phyloP scores from a whole-genome alignment of 306 rosid genomes.

The Lagenaria siceraria region DNA sequence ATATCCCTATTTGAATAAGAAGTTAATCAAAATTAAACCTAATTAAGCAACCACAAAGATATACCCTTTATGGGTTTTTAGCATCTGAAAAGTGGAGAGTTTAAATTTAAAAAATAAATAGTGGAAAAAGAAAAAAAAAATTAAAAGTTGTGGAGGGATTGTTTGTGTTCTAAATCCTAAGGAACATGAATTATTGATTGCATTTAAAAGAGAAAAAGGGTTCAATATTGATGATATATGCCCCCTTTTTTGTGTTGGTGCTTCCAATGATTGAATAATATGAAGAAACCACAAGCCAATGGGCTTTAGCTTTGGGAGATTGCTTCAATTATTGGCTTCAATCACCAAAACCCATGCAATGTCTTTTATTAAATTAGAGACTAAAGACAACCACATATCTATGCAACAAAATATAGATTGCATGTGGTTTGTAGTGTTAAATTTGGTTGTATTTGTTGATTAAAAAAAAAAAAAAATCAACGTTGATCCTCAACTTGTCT shows the following conservation, averaged over 20 bases:
- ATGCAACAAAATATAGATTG: not conserved
- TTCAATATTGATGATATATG: not conserved
- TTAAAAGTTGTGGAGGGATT: not conserved
- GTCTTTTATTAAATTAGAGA: not conserved
- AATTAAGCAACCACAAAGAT: no score
- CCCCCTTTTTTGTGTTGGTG: not conserved
- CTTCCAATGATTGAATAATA: not conserved
- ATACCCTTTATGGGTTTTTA: no score
- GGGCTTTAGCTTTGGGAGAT: not conserved
- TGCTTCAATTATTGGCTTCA: conserved; percentile 2
- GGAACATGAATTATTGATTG: not conserved
- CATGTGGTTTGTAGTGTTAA: not conserved
- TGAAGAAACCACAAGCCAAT: not conserved
- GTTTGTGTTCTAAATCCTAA: not conserved
- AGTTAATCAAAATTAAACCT: not conserved
- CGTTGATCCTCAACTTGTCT: no score
- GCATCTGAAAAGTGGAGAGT: no score
- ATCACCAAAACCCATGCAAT: not conserved
- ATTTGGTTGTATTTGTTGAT: not conserved
- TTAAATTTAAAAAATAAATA: no score
- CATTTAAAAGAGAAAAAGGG: not conserved
- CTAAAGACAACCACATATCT: not conserved
- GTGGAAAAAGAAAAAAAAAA: no score
- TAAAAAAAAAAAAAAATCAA: no score
- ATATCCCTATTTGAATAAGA: no score